Percentiles rank a stretch among this genome's conserved stretches.
Evolutionary conservation across 257 asterid genomes (phyloP).

Genomic region (Ballota nigra): DNA sequence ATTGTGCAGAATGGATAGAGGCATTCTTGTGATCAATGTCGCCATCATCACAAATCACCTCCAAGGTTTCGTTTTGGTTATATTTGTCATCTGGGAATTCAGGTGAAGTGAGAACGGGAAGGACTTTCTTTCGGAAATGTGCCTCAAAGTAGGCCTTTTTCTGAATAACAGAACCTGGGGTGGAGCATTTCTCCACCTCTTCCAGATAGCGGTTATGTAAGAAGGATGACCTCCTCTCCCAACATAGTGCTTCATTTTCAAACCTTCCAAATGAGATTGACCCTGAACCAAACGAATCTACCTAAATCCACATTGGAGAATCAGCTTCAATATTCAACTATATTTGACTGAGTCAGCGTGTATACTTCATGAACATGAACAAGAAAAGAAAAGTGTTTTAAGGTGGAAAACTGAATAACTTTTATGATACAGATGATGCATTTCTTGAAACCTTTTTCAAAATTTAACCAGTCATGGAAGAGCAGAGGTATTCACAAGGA

Average conservation of each 20-base stretch:
- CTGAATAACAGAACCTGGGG: constrained; percentile 67
- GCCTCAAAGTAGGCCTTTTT: constrained; percentile 76
- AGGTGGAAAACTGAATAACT: neutral
- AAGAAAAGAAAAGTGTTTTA: too few relatives aligned
- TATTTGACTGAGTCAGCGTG: neutral
- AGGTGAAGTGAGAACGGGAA: constrained; percentile 37
- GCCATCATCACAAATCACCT: too few relatives aligned
- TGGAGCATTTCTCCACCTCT: constrained; percentile 69
- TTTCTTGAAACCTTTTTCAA: too few relatives aligned
- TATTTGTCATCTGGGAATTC: constrained; percentile 38
- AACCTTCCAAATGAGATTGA: constrained; percentile 77
- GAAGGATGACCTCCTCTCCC: constrained; percentile 81
- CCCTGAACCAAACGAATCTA: constrained; percentile 52
- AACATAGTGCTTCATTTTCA: constrained; percentile 58
- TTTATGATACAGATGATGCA: neutral
- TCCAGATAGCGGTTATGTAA: constrained; percentile 69
- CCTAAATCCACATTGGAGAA: constrained; percentile 28
- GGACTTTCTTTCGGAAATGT: constrained; percentile 52
- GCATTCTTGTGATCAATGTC: constrained; percentile 15
- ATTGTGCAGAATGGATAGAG: constrained; percentile 22
- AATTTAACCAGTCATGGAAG: too few relatives aligned
- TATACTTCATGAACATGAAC: neutral
- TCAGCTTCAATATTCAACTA: neutral
- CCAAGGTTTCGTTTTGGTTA: constrained; percentile 31
- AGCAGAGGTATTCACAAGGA: too few relatives aligned